Evolutionary conservation across 495 filamentous ascomycete genomes (phyloP).

Genomic region (Podospora bellae-mahoneyi): DNA sequence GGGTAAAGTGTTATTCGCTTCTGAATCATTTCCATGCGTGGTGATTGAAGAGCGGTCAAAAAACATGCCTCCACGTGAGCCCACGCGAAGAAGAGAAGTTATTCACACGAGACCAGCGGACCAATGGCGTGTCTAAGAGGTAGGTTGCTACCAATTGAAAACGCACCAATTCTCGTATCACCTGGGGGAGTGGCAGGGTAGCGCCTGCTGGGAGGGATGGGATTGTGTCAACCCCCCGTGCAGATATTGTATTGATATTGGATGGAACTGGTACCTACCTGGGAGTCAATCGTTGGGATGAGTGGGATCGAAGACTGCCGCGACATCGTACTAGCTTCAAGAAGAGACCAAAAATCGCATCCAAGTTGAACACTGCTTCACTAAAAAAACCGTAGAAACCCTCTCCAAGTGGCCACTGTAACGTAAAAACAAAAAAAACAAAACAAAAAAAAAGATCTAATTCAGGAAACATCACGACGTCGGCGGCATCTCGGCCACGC

Average conservation of each 20-base stretch:
- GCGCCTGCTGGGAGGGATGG: background rate
- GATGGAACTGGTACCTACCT: background rate
- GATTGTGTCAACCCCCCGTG: background rate
- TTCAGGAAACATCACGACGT: constrained; percentile 6
- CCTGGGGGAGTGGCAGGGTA: background rate
- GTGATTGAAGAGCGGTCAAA: background rate
- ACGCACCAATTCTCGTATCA: background rate
- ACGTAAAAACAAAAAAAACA: background rate
- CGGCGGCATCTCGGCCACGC: background rate
- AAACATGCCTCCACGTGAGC: background rate
- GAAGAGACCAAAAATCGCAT: background rate
- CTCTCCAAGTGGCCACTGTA: background rate
- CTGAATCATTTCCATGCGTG: background rate
- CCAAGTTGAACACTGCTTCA: background rate
- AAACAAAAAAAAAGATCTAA: background rate
- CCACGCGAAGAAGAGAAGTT: background rate
- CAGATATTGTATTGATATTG: background rate
- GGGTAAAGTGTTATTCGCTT: background rate
- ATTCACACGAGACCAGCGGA: background rate
- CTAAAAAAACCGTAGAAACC: background rate
- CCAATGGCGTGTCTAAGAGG: background rate
- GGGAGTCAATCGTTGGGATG: background rate
- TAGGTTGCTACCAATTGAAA: background rate
- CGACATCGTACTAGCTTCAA: background rate
- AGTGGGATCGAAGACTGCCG: background rate